Evolutionary conservation across 768 basidiomycete species (phyloP), one percentile per base, ranked within the genome.

Genomic region (Clathrus columnatus): DNA sequence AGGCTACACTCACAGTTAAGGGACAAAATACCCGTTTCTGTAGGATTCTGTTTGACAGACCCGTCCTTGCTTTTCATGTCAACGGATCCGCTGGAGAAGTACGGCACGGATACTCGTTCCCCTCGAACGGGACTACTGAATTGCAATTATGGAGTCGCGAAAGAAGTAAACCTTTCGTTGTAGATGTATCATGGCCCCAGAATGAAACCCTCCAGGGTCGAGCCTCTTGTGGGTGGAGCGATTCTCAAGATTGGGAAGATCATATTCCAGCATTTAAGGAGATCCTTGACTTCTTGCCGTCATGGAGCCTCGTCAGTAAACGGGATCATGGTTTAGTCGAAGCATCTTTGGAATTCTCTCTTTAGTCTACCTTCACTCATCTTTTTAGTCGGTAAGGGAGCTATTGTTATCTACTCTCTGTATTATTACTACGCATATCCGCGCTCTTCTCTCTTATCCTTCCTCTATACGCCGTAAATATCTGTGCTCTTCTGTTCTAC

Each of bases 201-300:
- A 46, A 20, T 32, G 65, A 64, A 1, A 61, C 36, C 30, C 27
- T 61, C 1, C 56, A 61, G 24, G 85, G 82, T 26, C 72, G 74
- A 3, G 73, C 82, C 20, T 78, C 76, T 17, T 85, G 83, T 58
- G 77, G 79, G 53, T 86, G 83, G 80, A 36, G 36, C 7, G 36
- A 36, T n/a, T 77, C 74, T n/a, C 85, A 87, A 62, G 81, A 82
- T 60, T 77, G 79, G 66, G 57, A 62, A 18, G 74, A 67, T 27
- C 76, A 72, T 68, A 85, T 88, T 18, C 85, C 86, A 4, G 85
- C 85, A 2, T 71, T 79, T 46, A 84, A 87, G 63, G 86, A 89
- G 63, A 75, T 79, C 24, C 63, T 86, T 6, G 63, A 66, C 6
- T 85, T 83, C 65, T 65, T 87, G 56, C 87, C 87, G 18, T 69